Base-by-base conservation (phyloP, 2,329 filamentous ascomycete species). In the Beauveria caledonica region DNA sequence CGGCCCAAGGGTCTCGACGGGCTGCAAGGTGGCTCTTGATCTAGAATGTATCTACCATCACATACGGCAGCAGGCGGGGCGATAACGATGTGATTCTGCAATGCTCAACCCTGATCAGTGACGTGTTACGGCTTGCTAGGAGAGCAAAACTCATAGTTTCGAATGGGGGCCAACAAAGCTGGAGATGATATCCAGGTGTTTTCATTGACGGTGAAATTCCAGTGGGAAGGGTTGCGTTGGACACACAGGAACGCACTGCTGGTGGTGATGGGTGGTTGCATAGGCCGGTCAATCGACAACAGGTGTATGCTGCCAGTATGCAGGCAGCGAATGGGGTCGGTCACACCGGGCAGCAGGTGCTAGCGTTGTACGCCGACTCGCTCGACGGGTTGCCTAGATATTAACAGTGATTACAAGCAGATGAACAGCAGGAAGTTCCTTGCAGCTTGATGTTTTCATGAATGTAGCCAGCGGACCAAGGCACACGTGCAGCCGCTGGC, bases 11-110 rank as follows among this genome's bases (percentile, higher is more conserved):
- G 29, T 33, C 29, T 23, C 44, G 36, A 13, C 33, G 15, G 5
- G 5, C 10, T 11, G 8, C 21, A 17, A 36, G 36, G 11, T 50
- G 29, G 46, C 25, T 10, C 29, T 19, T 19, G 3, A 23, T 15
- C 27, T 21, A 59, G n/a, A n/a, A n/a, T n/a, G n/a, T n/a, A 58
- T 58, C 48, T 29, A 29, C 27, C 27, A 29, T 29, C 27, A 29
- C 27, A 29, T 59, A 49, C 23, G 17, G 17, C 46, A 59, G 48
- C 3, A 9, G 39, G 56, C 48, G 56, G 56, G 48, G 39, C 36
- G 6, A 25, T 23, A 23, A 39, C 56, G 48, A 51, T 59, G 56
- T 52, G 56, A 52, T 59, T 48, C 55, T 57, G 54, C 54, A 56
- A 25, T 21, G 23, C 23, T 29, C 46, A 15, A 15, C 17, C 8